phyloP scores from a whole-genome alignment of 305 asterid genomes.

The Striga hermonthica region DNA sequence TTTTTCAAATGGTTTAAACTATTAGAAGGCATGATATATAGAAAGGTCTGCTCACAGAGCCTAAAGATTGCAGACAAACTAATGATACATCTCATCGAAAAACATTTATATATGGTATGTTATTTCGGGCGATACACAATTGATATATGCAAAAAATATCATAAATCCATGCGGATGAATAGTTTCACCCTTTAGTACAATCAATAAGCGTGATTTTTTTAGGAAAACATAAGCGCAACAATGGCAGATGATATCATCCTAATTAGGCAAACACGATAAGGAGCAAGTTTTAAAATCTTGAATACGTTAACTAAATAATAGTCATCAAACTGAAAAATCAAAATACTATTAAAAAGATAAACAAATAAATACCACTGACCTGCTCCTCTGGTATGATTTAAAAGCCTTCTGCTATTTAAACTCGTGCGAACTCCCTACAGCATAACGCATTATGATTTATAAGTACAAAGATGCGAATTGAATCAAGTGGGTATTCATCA shows the following conservation, averaged over 20 bases:
- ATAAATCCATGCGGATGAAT: neutral
- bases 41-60: constrained; percentile 6
- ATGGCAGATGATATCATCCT: too few species aligned
- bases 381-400: constrained; percentile 30
- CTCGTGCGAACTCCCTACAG: constrained; percentile 32
- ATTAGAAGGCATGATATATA: neutral
- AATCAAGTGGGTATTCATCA: constrained; percentile 22
- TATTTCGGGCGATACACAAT: neutral
- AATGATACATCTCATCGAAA: neutral
- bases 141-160: neutral
- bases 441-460: constrained; percentile 28
- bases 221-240: too few species aligned
- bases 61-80: constrained; percentile 1
- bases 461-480: neutral
- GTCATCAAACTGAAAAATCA: neutral
- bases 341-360: neutral
- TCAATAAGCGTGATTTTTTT: too few species aligned
- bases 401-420: constrained; percentile 23
- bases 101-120: neutral
- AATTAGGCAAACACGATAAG: too few species aligned
- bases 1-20: constrained; percentile 21
- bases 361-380: constrained; percentile 28
- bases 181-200: neutral
- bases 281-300: too few species aligned
- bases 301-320: neutral